Evolutionary conservation across 2,329 filamentous ascomycete genomes (phyloP).

Genomic region (Chrysoporthe deuterocubensis): DNA sequence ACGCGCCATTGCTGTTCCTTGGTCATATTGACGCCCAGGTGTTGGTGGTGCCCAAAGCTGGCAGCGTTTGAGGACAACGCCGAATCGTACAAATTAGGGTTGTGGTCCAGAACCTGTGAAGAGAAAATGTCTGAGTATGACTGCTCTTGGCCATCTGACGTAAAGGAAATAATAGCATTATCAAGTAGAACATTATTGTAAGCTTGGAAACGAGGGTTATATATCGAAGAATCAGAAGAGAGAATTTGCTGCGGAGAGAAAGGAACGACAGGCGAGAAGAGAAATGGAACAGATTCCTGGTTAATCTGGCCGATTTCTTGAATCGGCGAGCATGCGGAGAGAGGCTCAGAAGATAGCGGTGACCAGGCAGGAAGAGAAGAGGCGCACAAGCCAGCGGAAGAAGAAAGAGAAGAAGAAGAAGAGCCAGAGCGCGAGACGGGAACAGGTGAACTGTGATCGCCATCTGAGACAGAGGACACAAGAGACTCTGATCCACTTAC

Average conservation of each 20-base stretch:
- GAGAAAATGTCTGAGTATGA: slow-evolving; percentile 37
- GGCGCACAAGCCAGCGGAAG: slow-evolving; percentile 15
- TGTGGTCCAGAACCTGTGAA: slow-evolving; percentile 37
- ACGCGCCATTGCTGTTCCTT: slow-evolving; percentile 49
- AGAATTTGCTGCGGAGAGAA: slow-evolving; percentile 23
- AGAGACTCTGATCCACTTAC: slow-evolving; percentile 46
- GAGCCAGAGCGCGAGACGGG: slow-evolving; percentile 33
- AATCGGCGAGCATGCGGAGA: slow-evolving; percentile 21
- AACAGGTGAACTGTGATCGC: slow-evolving; percentile 36
- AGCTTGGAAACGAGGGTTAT: slow-evolving; percentile 21
- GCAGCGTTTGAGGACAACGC: slow-evolving; percentile 28
- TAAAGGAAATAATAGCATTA: slow-evolving; percentile 31
- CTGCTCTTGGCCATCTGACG: slow-evolving; percentile 30
- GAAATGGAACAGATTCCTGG: slow-evolving; percentile 21
- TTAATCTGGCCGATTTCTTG: slow-evolving; percentile 16
- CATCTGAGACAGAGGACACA: slow-evolving; percentile 39
- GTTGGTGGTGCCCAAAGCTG: slow-evolving; percentile 33
- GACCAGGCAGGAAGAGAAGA: slow-evolving; percentile 26
- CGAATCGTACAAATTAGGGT: slow-evolving; percentile 34
- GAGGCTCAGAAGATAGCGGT: slow-evolving; percentile 18
- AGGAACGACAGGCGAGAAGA: slow-evolving; percentile 23
- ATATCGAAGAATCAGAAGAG: slow-evolving; percentile 29
- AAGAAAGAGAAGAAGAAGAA: slow-evolving; percentile 32
- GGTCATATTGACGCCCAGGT: slow-evolving; percentile 27
- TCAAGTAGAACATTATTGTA: slow-evolving; percentile 28